These are phyloP conservation scores for Kokia cookei DNA, from an alignment of 441 rosid genomes.

Conservation along the genomic window DNA sequence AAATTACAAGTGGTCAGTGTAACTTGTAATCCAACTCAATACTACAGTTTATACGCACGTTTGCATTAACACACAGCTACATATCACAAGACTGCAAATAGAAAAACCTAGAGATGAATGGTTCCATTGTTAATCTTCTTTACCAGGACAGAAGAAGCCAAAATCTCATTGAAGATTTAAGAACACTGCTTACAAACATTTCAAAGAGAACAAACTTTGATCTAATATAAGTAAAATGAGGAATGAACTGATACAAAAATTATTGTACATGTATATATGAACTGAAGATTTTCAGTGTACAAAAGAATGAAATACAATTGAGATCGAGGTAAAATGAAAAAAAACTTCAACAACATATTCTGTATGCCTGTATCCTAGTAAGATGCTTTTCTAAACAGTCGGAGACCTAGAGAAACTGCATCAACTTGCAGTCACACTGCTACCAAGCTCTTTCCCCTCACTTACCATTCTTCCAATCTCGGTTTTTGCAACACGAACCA, in stretches of 20 bases:
- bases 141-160: not conserved
- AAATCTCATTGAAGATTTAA: not conserved
- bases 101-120: not conserved
- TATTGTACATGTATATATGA: not conserved
- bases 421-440: slow-evolving; percentile 3
- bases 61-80: too few relatives aligned
- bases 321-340: not conserved
- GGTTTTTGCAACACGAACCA: slow-evolving; percentile 52
- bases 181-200: not conserved
- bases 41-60: too few relatives aligned
- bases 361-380: not conserved
- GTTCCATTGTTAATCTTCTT: not conserved
- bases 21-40: too few relatives aligned
- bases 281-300: not conserved
- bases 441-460: slow-evolving; percentile 26
- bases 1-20: too few relatives aligned
- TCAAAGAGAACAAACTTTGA: not conserved
- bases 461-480: slow-evolving; percentile 49
- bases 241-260: not conserved
- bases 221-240: not conserved
- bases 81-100: not conserved
- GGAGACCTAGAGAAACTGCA: not conserved
- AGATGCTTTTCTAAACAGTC: slow-evolving; percentile 1
- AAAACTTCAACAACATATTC: not conserved
- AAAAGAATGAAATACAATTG: not conserved